Percentiles rank a stretch among this genome's conserved stretches.
Evolutionary conservation across 345 rosid genomes (phyloP).

Genomic region (Citrus glauca): DNA sequence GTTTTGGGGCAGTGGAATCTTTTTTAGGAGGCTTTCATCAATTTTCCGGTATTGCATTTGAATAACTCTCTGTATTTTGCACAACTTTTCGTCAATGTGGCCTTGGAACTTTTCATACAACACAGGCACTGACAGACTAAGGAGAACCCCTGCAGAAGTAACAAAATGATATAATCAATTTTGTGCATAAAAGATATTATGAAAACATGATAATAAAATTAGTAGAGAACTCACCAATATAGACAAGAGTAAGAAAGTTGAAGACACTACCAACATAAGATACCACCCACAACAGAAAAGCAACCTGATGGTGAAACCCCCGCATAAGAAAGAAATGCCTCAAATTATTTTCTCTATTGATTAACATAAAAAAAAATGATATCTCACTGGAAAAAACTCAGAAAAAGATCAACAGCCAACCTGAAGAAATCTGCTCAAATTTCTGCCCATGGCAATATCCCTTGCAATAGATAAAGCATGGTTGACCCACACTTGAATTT

Average conservation of each 20-base stretch:
- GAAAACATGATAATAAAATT: neutral
- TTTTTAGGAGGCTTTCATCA: conserved; percentile 48
- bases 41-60: conserved; percentile 55
- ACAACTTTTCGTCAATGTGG: conserved; percentile 65
- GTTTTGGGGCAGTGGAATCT: conserved; percentile 40
- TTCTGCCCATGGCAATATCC: conserved; percentile 64
- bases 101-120: conserved; percentile 67
- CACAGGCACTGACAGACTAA: conserved; percentile 65
- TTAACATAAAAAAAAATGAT: neutral
- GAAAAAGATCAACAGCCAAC: conserved; percentile 23
- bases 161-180: neutral
- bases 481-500: conserved; percentile 52
- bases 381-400: neutral
- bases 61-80: conserved; percentile 34
- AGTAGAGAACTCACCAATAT: conserved; percentile 58
- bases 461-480: conserved; percentile 52
- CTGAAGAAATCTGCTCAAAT: conserved; percentile 62
- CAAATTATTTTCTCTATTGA: neutral
- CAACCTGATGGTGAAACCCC: conserved; percentile 44
- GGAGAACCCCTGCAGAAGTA: conserved; percentile 54
- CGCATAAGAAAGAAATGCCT: neutral
- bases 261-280: conserved; percentile 67
- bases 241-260: conserved; percentile 71
- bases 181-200: neutral
- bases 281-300: conserved; percentile 45